Evolutionary conservation across 140 eudicot genomes (phyloP).

Genomic region (Bidens hawaiensis): DNA sequence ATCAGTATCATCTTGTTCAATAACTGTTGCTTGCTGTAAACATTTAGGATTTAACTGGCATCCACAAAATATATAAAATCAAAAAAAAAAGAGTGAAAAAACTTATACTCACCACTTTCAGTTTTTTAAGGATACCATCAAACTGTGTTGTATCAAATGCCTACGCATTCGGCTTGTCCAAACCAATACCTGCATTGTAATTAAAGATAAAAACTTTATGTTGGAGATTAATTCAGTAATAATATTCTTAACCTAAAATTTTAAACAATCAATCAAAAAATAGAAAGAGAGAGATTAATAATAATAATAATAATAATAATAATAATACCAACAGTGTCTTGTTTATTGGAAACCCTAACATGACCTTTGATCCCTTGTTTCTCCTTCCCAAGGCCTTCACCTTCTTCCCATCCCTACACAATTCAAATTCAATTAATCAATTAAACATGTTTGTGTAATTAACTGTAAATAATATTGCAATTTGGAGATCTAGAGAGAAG

Average conservation of each 20-base stretch:
- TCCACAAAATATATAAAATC: background rate
- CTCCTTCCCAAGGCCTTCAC: conserved; percentile 90
- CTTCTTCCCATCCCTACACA: conserved; percentile 96
- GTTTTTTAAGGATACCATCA: conserved; percentile 75
- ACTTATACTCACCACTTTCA: conserved; percentile 70
- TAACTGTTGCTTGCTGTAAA: conserved; percentile 53
- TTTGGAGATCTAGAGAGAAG: background rate
- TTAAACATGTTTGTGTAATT: background rate
- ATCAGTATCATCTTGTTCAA: conserved; percentile 18
- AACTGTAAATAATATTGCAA: background rate
- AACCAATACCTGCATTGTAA: conserved; percentile 55
- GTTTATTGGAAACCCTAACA: conserved; percentile 87
- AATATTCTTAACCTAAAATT: background rate
- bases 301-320: background rate
- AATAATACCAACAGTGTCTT: conserved; percentile 67
- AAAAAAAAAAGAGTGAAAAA: background rate
- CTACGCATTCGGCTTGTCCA: conserved; percentile 80
- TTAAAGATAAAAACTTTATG: background rate
- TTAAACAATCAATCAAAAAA: background rate
- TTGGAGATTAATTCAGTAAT: too few relatives aligned
- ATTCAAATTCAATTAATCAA: background rate
- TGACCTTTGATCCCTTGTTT: conserved; percentile 96
- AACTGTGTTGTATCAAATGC: conserved; percentile 95
- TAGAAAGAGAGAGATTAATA: background rate
- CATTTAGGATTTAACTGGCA: background rate